Conservation (phyloP, 2,329 filamentous ascomycete genomes). For the Camillea tinctor region DNA sequence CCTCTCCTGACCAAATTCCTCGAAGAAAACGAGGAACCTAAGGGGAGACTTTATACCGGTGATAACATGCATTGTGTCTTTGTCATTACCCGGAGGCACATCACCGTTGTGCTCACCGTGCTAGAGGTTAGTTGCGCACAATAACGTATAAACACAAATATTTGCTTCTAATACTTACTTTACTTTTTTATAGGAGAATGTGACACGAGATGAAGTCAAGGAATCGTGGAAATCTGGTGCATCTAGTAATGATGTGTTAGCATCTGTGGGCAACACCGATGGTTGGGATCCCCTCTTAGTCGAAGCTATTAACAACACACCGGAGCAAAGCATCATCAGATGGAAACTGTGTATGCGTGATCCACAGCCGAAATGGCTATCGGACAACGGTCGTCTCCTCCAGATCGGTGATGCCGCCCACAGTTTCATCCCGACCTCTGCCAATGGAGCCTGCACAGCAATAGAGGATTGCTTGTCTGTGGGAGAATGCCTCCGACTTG, state of each 20-base stretch:
- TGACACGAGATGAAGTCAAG: conserved; percentile 4
- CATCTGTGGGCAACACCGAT: conserved; percentile 6
- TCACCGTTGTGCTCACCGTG: conserved; percentile 1
- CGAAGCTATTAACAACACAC: conserved; percentile 17
- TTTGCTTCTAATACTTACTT: not conserved
- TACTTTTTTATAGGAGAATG: conserved; percentile 1
- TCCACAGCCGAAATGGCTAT: conserved; percentile 33
- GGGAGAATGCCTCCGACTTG: conserved; percentile 30
- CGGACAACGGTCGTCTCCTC: conserved; percentile 29
- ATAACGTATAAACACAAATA: no score
- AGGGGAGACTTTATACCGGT: not conserved
- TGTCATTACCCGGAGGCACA: not conserved
- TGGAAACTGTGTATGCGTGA: conserved; percentile 37
- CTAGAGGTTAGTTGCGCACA: conserved; percentile 5
- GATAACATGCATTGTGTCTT: conserved; percentile 3
- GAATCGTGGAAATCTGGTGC: conserved; percentile 10
- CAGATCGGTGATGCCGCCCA: conserved; percentile 38
- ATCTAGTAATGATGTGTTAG: conserved; percentile 3
- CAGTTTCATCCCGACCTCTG: conserved; percentile 35
- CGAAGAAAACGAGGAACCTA: not conserved
- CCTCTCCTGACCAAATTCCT: conserved; percentile 5
- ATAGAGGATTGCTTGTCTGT: conserved; percentile 37
- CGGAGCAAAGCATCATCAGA: conserved; percentile 38
- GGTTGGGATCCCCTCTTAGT: conserved; percentile 11
- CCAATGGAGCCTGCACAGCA: conserved; percentile 36